Evolutionary conservation across 257 asterid genomes (phyloP).

Genomic region (Nicotiana sylvestris): DNA sequence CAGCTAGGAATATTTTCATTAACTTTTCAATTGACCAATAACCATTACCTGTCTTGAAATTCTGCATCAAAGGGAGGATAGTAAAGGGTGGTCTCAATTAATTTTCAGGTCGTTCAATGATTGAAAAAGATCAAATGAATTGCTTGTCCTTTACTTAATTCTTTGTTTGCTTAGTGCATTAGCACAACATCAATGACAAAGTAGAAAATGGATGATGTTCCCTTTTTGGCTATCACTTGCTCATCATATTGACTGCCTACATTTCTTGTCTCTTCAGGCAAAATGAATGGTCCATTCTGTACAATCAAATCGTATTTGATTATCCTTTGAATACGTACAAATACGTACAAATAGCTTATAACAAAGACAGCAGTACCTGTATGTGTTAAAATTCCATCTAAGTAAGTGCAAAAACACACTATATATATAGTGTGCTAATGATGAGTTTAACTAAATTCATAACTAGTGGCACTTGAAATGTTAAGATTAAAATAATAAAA

Average conservation of each 20-base stretch:
- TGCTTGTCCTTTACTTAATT: slow-evolving; percentile 19
- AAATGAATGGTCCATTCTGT: background rate
- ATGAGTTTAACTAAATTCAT: too few relatives aligned
- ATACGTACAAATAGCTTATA: background rate
- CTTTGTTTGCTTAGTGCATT: background rate
- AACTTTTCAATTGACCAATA: background rate
- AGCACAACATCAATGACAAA: background rate
- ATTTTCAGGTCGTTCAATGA: background rate
- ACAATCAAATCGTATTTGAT: background rate
- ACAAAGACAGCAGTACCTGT: background rate
- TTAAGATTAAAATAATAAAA: too few relatives aligned
- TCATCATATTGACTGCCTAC: slow-evolving; percentile 16
- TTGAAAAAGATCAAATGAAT: slow-evolving; percentile 17
- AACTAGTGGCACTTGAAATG: too few relatives aligned
- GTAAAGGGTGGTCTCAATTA: background rate
- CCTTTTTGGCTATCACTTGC: slow-evolving; percentile 19
- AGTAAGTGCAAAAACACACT: too few relatives aligned
- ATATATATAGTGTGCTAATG: too few relatives aligned
- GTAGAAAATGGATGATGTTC: slow-evolving; percentile 13
- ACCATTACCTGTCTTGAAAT: background rate
- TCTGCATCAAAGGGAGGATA: too few relatives aligned
- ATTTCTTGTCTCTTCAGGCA: slow-evolving; percentile 13
- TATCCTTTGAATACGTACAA: too few relatives aligned
- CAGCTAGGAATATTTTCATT: background rate
- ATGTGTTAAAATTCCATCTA: too few relatives aligned